Base-by-base conservation (phyloP, 495 filamentous ascomycete species). In the Lineolata rhizophorae region DNA sequence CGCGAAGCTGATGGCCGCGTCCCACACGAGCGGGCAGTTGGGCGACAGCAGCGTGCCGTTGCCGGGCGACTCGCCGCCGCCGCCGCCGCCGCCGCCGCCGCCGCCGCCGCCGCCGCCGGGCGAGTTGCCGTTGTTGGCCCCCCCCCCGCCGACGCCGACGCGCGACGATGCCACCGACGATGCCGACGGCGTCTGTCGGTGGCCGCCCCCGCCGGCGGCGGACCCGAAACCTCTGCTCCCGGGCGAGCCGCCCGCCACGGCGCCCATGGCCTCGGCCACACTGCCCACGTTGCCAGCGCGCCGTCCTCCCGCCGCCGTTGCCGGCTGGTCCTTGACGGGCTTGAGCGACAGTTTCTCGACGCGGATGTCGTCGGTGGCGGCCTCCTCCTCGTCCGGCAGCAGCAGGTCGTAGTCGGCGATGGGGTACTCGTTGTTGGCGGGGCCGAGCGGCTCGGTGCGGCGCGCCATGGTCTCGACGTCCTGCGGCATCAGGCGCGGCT, bases 1-100 rank as follows among this genome's bases (percentile, higher is more conserved):
- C 17, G 72, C 71, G 43, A 80, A 77, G 31, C 64, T 64, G 34
- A 78, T 59, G 12, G 59, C 60, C 3, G 72, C 72, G 42, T 76
- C 68, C 42, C 62, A 74, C 36, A 50, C 54, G 31, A 57, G 36
- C 13, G 62, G 57, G 3, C 49, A 57, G 29, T 32, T 33, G 35
- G 29, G 13, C 31, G 39, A 29, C 38, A 39, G 28, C 17, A 32
- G 28, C 13, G 37, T 30, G 1, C 25, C 33, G 32, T 37, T 13
- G 40, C 32, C 9, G 36, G 31, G 18, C 41, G 31, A 29, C n/a
- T n/a, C n/a, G n/a, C n/a, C n/a, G n/a, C n/a, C n/a, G n/a, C n/a
- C n/a, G n/a, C n/a, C n/a, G n/a, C n/a, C n/a, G n/a, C n/a, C n/a
- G n/a, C n/a, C n/a, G n/a, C n/a, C n/a, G n/a, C n/a, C n/a, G n/a